Conservation (phyloP, 352 stramenopile genomes). For the Globisporangium nagaii region DNA sequence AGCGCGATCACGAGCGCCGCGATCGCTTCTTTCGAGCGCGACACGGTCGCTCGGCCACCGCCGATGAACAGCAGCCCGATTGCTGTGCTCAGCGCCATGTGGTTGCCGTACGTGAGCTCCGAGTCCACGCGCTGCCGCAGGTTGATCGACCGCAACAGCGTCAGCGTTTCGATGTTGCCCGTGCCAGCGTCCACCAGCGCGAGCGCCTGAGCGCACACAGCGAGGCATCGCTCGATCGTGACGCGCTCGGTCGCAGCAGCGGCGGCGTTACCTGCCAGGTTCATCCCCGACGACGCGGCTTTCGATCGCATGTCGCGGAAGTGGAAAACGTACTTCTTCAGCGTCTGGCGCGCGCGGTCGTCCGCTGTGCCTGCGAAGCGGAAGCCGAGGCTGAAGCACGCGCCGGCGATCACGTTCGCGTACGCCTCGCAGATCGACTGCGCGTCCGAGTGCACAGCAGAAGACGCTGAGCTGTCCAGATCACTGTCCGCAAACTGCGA, state of each 20-base stretch:
- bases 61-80: slow-evolving; percentile 97
- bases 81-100: slow-evolving; percentile 93
- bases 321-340: slow-evolving; percentile 62
- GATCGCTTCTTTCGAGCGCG: slow-evolving; percentile 85
- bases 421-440: slow-evolving; percentile 93
- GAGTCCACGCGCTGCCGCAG: slow-evolving; percentile 70
- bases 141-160: slow-evolving; percentile 86
- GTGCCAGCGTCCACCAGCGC: slow-evolving; percentile 95
- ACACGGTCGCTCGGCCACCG: slow-evolving; percentile 91
- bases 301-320: slow-evolving; percentile 71
- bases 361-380: slow-evolving; percentile 91
- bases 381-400: slow-evolving; percentile 94
- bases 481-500: slow-evolving; percentile 3
- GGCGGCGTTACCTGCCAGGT: slow-evolving; percentile 35
- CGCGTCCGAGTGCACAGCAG: slow-evolving; percentile 56
- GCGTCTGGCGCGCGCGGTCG: slow-evolving; percentile 37
- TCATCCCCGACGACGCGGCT: slow-evolving; percentile 22
- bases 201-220: slow-evolving; percentile 87
- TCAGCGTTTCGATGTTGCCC: slow-evolving; percentile 92
- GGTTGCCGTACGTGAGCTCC: slow-evolving; percentile 92
- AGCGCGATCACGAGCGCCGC: slow-evolving; percentile 93
- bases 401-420: slow-evolving; percentile 91
- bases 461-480: neutral
- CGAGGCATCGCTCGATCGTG: slow-evolving; percentile 93
- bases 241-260: slow-evolving; percentile 63